These are phyloP conservation scores for Aegilops speltoides DNA, from an alignment of 176 grass and related monocot genomes.

Conservation along the genomic window DNA sequence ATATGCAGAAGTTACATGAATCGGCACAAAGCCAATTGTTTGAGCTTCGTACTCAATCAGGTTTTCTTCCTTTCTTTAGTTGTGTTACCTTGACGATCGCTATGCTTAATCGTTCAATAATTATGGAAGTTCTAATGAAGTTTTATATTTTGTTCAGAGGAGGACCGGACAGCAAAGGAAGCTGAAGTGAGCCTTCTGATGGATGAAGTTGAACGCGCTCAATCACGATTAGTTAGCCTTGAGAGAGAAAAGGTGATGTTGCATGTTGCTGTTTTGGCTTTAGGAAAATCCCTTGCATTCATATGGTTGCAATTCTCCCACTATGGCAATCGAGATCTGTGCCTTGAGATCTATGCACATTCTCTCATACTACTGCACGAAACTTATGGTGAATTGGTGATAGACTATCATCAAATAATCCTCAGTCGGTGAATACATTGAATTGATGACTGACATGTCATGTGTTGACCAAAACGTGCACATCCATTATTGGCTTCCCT, in stretches of 20 bases:
- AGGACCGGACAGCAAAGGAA: slow-evolving; percentile 91
- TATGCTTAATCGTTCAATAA: neutral
- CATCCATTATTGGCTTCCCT: slow-evolving; percentile 16
- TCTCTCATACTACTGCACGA: neutral
- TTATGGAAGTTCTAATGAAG: slow-evolving; percentile 24
- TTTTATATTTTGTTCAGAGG: slow-evolving; percentile 60
- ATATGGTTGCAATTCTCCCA: neutral
- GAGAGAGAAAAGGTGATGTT: slow-evolving; percentile 94
- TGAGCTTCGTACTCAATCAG: slow-evolving; percentile 99
- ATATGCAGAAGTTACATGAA: slow-evolving; percentile 99
- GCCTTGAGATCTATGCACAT: neutral
- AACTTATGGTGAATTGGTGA: neutral
- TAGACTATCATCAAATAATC: neutral
- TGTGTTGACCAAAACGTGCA: slow-evolving; percentile 12
- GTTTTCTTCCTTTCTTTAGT: slow-evolving; percentile 35
- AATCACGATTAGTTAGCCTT: slow-evolving; percentile 86
- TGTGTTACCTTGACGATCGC: neutral
- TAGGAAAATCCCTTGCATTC: neutral
- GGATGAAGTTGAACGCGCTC: slow-evolving; percentile 99
- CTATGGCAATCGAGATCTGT: neutral
- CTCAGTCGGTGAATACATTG: neutral
- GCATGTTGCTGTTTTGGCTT: neutral
- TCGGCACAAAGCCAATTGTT: slow-evolving; percentile 93
- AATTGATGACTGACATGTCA: neutral
- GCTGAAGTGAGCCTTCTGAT: slow-evolving; percentile 80